phyloP scores from a whole-genome alignment of 2,329 filamentous ascomycete genomes.

The Ilyonectria sp. region DNA sequence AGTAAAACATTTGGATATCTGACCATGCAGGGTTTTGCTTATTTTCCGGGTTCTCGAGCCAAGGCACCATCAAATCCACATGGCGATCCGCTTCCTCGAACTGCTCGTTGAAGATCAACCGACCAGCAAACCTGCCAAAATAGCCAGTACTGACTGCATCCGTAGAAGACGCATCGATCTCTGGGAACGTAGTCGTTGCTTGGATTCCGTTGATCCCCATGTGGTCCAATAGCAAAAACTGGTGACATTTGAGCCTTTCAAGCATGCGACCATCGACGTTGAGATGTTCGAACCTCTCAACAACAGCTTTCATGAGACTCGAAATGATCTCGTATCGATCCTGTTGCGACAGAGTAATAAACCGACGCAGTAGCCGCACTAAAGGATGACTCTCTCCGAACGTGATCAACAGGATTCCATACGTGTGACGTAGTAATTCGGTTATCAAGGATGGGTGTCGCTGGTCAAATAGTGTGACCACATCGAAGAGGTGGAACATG shows the following conservation, averaged over 20 bases:
- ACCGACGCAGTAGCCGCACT: not conserved
- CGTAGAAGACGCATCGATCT: not conserved
- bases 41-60: not conserved
- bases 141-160: not conserved
- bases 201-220: not conserved
- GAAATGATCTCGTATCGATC: conserved; percentile 1
- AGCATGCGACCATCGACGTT: no score
- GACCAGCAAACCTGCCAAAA: conserved; percentile 4
- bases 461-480: not conserved
- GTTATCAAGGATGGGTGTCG: not conserved
- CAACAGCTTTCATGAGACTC: not conserved
- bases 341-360: not conserved
- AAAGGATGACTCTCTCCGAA: not conserved
- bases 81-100: not conserved
- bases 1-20: conserved; percentile 7
- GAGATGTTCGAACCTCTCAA: not conserved
- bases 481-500: conserved; percentile 1
- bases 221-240: not conserved
- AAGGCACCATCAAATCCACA: not conserved
- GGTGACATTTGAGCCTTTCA: not conserved
- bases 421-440: not conserved
- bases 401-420: not conserved
- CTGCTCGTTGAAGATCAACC: not conserved
- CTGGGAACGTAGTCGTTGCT: not conserved
- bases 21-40: not conserved